Conservation (phyloP, 2,329 filamentous ascomycete species). For the Penicillium sclerotigenum region DNA sequence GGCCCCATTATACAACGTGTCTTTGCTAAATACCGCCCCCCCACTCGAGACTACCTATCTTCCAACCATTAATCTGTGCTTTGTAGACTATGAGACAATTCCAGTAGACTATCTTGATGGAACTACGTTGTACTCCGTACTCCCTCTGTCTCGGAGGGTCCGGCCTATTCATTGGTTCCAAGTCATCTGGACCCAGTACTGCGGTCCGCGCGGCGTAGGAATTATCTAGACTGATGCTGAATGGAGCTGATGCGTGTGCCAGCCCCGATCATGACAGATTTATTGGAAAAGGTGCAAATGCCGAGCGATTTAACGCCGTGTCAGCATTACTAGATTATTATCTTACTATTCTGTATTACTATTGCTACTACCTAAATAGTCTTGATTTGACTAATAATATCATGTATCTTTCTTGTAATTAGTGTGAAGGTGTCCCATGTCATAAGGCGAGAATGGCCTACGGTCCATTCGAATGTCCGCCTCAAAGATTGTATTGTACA, state of each 20-base stretch:
- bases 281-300: neutral
- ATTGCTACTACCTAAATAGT: neutral
- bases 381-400: neutral
- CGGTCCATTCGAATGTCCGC: neutral
- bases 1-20: slow-evolving; percentile 21
- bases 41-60: slow-evolving; percentile 7
- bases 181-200: slow-evolving; percentile 16
- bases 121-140: neutral
- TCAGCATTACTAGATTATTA: neutral
- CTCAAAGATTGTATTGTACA: neutral
- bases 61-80: neutral
- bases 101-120: neutral
- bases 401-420: neutral
- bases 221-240: neutral
- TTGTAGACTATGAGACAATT: neutral
- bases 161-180: neutral
- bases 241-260: slow-evolving; percentile 3
- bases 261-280: neutral
- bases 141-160: neutral
- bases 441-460: neutral
- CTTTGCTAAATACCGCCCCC: slow-evolving; percentile 9
- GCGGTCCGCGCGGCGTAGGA: slow-evolving; percentile 13
- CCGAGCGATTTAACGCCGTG: neutral
- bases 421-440: neutral
- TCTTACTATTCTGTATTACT: neutral